phyloP scores from a whole-genome alignment of 257 asterid genomes.

The Cordia subcordata region DNA sequence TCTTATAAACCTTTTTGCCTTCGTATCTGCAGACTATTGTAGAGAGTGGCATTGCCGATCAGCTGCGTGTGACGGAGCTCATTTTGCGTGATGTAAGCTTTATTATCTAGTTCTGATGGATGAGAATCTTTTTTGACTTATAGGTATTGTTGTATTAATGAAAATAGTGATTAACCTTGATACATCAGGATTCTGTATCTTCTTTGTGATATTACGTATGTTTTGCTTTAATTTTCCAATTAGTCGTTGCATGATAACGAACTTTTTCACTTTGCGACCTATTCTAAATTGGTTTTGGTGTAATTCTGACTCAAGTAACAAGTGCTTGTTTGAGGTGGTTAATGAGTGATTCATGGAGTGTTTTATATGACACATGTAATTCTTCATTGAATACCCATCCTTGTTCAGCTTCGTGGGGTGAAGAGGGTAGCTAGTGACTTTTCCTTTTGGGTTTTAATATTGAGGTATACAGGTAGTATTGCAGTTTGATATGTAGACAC shows the following conservation, averaged over 20 bases:
- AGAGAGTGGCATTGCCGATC: constrained; percentile 85
- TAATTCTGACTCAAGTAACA: too few species aligned
- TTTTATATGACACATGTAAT: background rate
- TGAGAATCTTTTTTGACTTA: background rate
- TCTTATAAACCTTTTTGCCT: background rate
- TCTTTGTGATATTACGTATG: too few species aligned
- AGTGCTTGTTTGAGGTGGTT: background rate
- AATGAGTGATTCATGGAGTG: background rate
- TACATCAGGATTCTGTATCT: too few species aligned
- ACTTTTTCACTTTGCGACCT: too few species aligned
- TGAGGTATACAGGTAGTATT: background rate
- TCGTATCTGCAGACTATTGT: constrained; percentile 68
- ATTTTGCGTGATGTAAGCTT: constrained; percentile 57
- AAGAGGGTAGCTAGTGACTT: background rate
- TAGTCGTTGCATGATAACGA: too few species aligned
- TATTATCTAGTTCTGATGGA: constrained; percentile 3
- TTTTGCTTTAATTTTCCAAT: too few species aligned
- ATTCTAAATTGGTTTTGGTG: too few species aligned
- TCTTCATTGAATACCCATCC: background rate
- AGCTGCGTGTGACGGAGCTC: constrained; percentile 71
- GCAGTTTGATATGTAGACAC: background rate
- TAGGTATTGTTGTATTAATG: too few species aligned
- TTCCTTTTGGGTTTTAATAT: background rate
- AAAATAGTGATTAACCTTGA: too few species aligned
- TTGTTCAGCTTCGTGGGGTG: background rate